Evolutionary conservation across 2,329 filamentous ascomycete species (phyloP).

Genomic region (Ascomycota sp.): DNA sequence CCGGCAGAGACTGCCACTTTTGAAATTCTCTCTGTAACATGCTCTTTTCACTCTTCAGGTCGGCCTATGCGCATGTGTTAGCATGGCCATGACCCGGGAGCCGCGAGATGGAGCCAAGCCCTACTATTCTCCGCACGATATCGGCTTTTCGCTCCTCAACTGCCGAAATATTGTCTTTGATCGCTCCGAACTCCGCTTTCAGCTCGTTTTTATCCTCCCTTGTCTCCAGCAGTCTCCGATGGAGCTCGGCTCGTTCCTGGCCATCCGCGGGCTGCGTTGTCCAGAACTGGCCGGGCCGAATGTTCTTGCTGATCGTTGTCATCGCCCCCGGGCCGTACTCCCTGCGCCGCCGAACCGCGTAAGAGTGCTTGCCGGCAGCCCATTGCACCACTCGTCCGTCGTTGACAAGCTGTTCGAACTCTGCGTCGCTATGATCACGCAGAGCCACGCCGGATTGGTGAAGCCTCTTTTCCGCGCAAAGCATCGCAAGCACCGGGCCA

Average conservation of each 20-base stretch:
- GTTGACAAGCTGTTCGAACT: constrained; percentile 44
- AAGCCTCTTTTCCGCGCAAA: constrained; percentile 54
- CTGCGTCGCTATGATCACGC: constrained; percentile 40
- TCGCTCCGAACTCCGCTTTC: constrained; percentile 11
- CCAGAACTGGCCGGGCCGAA: constrained; percentile 48
- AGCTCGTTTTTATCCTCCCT: constrained; percentile 14
- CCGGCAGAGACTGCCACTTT: constrained; percentile 45
- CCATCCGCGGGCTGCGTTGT: constrained; percentile 56
- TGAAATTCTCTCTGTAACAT: constrained; percentile 45
- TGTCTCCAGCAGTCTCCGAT: constrained; percentile 27
- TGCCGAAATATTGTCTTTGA: constrained; percentile 18
- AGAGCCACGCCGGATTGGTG: constrained; percentile 48
- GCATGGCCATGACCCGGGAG: no score
- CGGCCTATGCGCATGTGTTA: constrained; percentile 17
- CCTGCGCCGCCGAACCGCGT: constrained; percentile 45
- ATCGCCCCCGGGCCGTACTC: constrained; percentile 64
- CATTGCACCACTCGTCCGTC: constrained; percentile 42
- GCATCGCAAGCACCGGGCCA: constrained; percentile 65
- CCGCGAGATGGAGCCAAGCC: no score
- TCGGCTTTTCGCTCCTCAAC: constrained; percentile 20
- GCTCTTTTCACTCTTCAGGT: constrained; percentile 41
- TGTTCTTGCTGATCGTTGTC: constrained; percentile 43
- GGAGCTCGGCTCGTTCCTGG: constrained; percentile 40
- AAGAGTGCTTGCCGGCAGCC: constrained; percentile 45
- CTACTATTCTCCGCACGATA: constrained; percentile 16